A percentile compares a stretch with the other conserved stretches of the same genome.
Conservation (phyloP, 2,329 filamentous ascomycete species). For the Metarhizium anisopliae region DNA sequence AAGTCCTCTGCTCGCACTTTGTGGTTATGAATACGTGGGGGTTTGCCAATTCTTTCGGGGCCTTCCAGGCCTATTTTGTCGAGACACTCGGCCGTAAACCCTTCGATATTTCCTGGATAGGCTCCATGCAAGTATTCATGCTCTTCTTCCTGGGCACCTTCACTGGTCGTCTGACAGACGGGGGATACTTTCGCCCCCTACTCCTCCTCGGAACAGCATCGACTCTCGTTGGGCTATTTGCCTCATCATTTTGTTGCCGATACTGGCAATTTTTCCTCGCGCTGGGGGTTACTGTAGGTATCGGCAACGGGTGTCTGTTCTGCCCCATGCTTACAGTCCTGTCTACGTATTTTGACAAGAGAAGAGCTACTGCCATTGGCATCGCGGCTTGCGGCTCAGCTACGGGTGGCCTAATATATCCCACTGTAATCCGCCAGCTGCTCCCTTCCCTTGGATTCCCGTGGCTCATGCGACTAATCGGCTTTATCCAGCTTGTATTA, state of each 20-base stretch:
- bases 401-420: constrained; percentile 55
- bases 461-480: constrained; percentile 54
- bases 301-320: constrained; percentile 47
- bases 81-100: constrained; percentile 18
- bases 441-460: constrained; percentile 53
- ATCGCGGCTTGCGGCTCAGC: constrained; percentile 50
- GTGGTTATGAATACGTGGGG: too few species aligned
- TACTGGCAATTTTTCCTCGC: constrained; percentile 41
- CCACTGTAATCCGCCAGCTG: constrained; percentile 44
- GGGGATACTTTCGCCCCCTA: constrained; percentile 25
- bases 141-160: constrained; percentile 30
- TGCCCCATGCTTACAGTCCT: constrained; percentile 42
- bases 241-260: constrained; percentile 29
- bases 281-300: constrained; percentile 47
- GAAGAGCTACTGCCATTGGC: constrained; percentile 49
- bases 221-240: constrained; percentile 35
- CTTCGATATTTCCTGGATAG: constrained; percentile 40
- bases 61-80: constrained; percentile 30
- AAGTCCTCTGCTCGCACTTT: too few species aligned
- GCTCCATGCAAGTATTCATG: constrained; percentile 35
- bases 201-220: constrained; percentile 22
- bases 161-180: constrained; percentile 31
- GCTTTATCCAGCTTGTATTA: constrained; percentile 45
- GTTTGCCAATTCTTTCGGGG: constrained; percentile 18
- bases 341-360: constrained; percentile 51